Conservation (phyloP, 768 basidiomycete species). For the Mycena kentingensis region DNA sequence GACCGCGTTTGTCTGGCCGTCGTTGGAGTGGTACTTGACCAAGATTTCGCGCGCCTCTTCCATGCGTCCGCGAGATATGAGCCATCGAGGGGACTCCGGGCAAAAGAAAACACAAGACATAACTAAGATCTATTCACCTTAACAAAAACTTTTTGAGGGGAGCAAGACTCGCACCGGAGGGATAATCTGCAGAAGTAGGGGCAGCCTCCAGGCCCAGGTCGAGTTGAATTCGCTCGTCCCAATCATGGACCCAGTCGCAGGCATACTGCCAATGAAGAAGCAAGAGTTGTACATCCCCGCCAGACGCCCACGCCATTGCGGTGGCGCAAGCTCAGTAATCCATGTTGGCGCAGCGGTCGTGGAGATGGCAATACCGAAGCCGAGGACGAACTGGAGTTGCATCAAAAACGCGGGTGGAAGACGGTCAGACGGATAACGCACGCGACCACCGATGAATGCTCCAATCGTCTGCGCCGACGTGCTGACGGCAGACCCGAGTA, state of each 20-base stretch:
- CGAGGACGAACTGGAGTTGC: slow-evolving; percentile 42
- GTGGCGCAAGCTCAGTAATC: slow-evolving; percentile 36
- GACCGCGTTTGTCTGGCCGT: slow-evolving; percentile 27
- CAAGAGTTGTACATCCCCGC: slow-evolving; percentile 52
- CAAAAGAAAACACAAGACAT: slow-evolving; percentile 43
- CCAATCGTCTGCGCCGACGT: slow-evolving; percentile 29
- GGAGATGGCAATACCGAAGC: slow-evolving; percentile 49
- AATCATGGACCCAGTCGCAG: slow-evolving; percentile 27
- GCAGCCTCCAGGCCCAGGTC: slow-evolving; percentile 65
- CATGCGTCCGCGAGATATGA: slow-evolving; percentile 34
- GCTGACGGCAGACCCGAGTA: slow-evolving; percentile 28
- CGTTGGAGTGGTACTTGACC: slow-evolving; percentile 28
- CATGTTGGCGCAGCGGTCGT: slow-evolving; percentile 53
- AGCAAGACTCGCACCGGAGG: slow-evolving; percentile 20
- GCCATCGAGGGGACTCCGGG: slow-evolving; percentile 28
- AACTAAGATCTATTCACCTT: slow-evolving; percentile 33
- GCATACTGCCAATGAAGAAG: slow-evolving; percentile 29
- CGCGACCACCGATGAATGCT: slow-evolving; percentile 27
- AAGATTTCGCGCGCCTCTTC: slow-evolving; percentile 36
- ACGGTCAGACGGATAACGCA: slow-evolving; percentile 5
- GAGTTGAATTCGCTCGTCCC: slow-evolving; percentile 48
- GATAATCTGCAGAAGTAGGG: slow-evolving; percentile 51
- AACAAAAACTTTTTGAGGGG: neutral
- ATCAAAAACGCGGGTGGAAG: slow-evolving; percentile 25
- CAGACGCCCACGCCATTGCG: slow-evolving; percentile 35